A percentile compares a stretch with the other conserved stretches of the same genome.
These are phyloP conservation scores for Penicillium lividum DNA, from an alignment of 495 filamentous ascomycete genomes.

Conservation along the genomic window DNA sequence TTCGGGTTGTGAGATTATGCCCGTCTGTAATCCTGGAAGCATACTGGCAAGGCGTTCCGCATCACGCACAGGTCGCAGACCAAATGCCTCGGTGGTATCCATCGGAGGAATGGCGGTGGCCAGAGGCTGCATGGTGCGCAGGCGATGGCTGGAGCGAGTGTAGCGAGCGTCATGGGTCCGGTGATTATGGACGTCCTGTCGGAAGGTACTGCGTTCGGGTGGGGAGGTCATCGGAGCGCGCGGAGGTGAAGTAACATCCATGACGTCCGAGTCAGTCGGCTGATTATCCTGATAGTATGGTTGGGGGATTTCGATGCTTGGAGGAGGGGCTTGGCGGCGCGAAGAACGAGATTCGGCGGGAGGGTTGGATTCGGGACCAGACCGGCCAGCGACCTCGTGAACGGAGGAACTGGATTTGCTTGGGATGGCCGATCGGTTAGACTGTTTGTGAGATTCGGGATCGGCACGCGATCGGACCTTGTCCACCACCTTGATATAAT, in stretches of 20 bases:
- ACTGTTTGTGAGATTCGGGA: conserved; percentile 58
- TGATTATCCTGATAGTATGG: conserved; percentile 52
- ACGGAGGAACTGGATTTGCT: conserved; percentile 29
- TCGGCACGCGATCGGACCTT: conserved; percentile 84
- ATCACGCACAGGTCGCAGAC: conserved; percentile 79
- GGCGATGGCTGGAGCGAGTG: conserved; percentile 44
- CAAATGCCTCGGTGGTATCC: conserved; percentile 73
- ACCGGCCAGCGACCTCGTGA: conserved; percentile 29
- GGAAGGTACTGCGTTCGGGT: conserved; percentile 70
- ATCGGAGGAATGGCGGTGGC: conserved; percentile 70
- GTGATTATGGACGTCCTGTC: conserved; percentile 47
- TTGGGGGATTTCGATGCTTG: conserved; percentile 72
- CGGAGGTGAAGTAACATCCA: conserved; percentile 66
- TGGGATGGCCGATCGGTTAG: conserved; percentile 41
- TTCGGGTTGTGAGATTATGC: conserved; percentile 81
- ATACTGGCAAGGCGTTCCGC: conserved; percentile 84
- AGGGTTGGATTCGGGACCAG: conserved; percentile 41
- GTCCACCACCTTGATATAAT: conserved; percentile 95
- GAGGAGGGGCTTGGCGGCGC: conserved; percentile 69
- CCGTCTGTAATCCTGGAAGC: conserved; percentile 68
- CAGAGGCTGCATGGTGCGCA: conserved; percentile 64
- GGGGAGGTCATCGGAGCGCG: conserved; percentile 72
- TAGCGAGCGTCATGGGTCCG: conserved; percentile 61
- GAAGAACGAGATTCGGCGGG: conserved; percentile 49
- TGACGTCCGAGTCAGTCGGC: conserved; percentile 49